Base-by-base conservation (phyloP, 495 filamentous ascomycete genomes). In the Arthonia radiata region DNA sequence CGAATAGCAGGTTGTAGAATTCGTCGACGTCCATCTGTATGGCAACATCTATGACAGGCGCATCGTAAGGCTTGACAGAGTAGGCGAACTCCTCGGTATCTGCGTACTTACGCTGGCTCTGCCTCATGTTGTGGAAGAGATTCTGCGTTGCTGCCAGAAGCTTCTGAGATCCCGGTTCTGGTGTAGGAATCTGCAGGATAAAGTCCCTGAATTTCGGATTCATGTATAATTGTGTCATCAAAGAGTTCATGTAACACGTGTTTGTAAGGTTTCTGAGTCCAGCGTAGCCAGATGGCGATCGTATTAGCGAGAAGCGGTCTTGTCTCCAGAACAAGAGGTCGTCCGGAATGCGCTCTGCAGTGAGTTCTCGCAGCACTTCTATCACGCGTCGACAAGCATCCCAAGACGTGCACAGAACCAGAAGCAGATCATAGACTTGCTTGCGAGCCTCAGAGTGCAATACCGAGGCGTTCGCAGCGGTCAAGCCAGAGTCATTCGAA, bases 11-110 rank as follows among this genome's bases (percentile, higher is more conserved):
- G 38, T 86, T 90, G 49, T 86, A 94, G 44, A 94, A 99, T 40
- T 92, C 81, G 36, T 94, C 89, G 9, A 92, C 89, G 41, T 99
- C 86, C 78, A 94, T 93, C 42, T 94, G 89, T 22, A 76, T 59
- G 12, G 65, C 67, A 15, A 83, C 67, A 47, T 94, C 81, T 26
- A 94, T 82, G n/a, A 61, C 54, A 11, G 67, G 55, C 25, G 80
- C 73, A 15, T 90, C 81, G 36, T 86, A 83, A 0, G 75, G 86
- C 28, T 62, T 67, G 38, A 93, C 74, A 18, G 61, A 64, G 13
- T 56, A 55, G 15, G 83, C 77, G 26, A 86, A 67, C 0, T 61
- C 61, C 21, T 59, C 50, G 0, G 86, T 73, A 31, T 81, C 76
- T 11, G 79, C 61, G 23, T 52, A 67, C 36, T 72, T 78, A 12